Percentiles rank a stretch among this genome's conserved stretches.
These are phyloP conservation scores for Fraxinus platypoda DNA, from an alignment of 305 asterid species.

Conservation along the genomic window DNA sequence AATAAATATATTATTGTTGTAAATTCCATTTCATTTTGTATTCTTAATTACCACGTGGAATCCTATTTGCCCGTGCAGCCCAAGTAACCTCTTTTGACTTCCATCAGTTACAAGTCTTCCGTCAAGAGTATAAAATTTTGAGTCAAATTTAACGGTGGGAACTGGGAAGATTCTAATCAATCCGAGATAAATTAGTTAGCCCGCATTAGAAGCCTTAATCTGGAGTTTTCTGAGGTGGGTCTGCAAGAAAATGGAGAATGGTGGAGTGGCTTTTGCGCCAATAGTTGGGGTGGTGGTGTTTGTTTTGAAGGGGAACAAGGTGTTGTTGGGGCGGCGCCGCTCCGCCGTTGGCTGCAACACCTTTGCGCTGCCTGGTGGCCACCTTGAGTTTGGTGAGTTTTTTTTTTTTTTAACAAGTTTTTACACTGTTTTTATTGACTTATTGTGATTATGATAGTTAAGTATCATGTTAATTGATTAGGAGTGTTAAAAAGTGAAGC, in stretches of 20 bases:
- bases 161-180: not conserved
- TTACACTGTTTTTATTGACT: not conserved
- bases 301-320: slow-evolving; percentile 41
- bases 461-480: not conserved
- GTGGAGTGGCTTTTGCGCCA: slow-evolving; percentile 30
- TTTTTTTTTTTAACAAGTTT: not conserved
- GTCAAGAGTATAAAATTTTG: not conserved
- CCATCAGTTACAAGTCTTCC: not conserved
- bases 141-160: not conserved
- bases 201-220: not conserved
- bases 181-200: not conserved
- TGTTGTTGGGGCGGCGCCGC: slow-evolving; percentile 56
- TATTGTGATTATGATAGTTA: not conserved
- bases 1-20: not conserved
- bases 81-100: not conserved
- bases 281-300: slow-evolving; percentile 57
- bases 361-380: slow-evolving; percentile 60
- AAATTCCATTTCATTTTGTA: not conserved
- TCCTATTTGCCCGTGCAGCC: too few species aligned
- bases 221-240: not conserved
- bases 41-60: too few species aligned
- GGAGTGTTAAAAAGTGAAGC: not conserved
- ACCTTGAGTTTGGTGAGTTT: slow-evolving; percentile 54
- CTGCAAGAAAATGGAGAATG: slow-evolving; percentile 31
- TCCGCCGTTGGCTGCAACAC: slow-evolving; percentile 43